phyloP scores from a whole-genome alignment of 129 eudicot species.

The Flaveria trinervia region DNA sequence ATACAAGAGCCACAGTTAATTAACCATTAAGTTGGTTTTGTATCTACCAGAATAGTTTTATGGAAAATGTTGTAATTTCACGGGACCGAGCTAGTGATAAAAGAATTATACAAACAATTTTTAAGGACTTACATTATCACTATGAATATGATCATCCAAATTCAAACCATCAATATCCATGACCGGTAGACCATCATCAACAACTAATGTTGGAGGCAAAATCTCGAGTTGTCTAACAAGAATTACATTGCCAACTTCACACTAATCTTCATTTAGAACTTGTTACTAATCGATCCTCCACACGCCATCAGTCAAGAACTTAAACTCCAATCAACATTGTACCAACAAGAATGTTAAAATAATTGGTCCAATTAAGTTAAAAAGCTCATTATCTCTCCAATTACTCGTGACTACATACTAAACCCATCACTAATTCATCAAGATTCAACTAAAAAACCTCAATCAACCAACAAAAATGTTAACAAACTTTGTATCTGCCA shows the following conservation, averaged over 20 bases:
- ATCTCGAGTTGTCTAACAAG: conserved; percentile 35
- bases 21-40: no score
- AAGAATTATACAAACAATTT: no score
- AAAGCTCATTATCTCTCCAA: background rate
- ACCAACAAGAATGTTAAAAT: background rate
- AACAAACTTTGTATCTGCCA: background rate
- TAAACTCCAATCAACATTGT: conserved; percentile 41
- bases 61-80: no score
- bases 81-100: no score
- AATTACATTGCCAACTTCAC: conserved; percentile 50
- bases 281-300: conserved; percentile 54
- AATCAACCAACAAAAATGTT: no score
- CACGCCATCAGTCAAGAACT: conserved; percentile 56
- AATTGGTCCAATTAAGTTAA: background rate
- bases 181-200: conserved; percentile 40
- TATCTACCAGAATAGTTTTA: no score
- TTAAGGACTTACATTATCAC: conserved; percentile 7
- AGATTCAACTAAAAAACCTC: background rate
- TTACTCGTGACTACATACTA: background rate
- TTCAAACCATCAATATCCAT: conserved; percentile 34
- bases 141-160: conserved; percentile 20
- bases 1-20: no score
- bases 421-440: background rate
- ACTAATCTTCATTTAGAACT: conserved; percentile 35
- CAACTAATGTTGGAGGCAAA: conserved; percentile 15